Percentiles rank a stretch among this genome's conserved stretches.
Evolutionary conservation across 495 filamentous ascomycete species (phyloP).

Genomic region (Aspergillus campestris): DNA sequence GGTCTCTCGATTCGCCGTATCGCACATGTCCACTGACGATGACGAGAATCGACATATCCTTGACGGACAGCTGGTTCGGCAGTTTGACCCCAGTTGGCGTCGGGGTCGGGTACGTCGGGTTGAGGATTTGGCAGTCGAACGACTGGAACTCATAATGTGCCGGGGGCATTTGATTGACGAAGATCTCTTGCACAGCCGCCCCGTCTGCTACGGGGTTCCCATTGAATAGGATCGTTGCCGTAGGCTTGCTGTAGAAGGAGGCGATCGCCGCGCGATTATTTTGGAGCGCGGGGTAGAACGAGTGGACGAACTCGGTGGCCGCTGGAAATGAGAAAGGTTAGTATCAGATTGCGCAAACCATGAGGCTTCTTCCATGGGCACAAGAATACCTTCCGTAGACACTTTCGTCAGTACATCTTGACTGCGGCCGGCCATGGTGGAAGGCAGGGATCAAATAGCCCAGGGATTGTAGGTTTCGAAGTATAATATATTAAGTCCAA

Average conservation of each 20-base stretch:
- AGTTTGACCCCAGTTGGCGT: slow-evolving; percentile 31
- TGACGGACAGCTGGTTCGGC: slow-evolving; percentile 25
- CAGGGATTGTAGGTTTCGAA: too few relatives aligned
- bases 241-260: slow-evolving; percentile 47
- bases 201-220: slow-evolving; percentile 51
- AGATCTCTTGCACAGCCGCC: slow-evolving; percentile 49
- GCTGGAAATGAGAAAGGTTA: slow-evolving; percentile 17
- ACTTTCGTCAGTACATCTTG: slow-evolving; percentile 39
- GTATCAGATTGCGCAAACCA: slow-evolving; percentile 4
- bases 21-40: slow-evolving; percentile 59
- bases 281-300: slow-evolving; percentile 49
- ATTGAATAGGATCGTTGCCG: slow-evolving; percentile 56
- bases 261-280: slow-evolving; percentile 42
- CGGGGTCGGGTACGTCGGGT: slow-evolving; percentile 47
- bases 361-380: not conserved
- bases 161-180: slow-evolving; percentile 52
- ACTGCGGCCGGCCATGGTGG: slow-evolving; percentile 25
- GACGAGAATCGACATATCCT: slow-evolving; percentile 62
- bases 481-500: too few relatives aligned
- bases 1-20: slow-evolving; percentile 48
- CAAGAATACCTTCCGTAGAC: slow-evolving; percentile 38
- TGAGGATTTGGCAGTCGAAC: slow-evolving; percentile 67
- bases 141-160: slow-evolving; percentile 56
- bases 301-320: slow-evolving; percentile 43
- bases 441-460: not conserved